phyloP scores from a whole-genome alignment of 2,329 filamentous ascomycete species.

The Neonectria neomacrospora region DNA sequence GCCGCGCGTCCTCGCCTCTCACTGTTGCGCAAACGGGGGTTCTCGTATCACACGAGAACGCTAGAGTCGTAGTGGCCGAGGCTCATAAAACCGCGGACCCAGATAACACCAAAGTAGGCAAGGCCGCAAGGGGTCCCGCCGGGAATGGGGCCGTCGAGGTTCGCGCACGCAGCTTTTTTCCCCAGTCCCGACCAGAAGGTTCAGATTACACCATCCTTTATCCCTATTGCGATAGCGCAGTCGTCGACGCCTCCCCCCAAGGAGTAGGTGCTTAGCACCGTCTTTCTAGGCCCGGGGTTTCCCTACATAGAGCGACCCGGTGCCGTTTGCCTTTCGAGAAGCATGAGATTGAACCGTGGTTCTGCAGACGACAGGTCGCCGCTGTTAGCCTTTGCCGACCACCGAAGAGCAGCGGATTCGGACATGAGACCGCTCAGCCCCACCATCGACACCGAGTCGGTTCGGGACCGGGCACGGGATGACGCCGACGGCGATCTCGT shows the following conservation, averaged over 20 bases:
- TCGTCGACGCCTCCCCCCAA: slow-evolving; percentile 21
- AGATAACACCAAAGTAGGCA: slow-evolving; percentile 16
- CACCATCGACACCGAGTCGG: slow-evolving; percentile 5
- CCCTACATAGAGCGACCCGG: background rate
- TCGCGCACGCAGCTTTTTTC: background rate
- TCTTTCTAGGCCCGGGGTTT: slow-evolving; percentile 1
- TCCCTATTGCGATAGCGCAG: slow-evolving; percentile 23
- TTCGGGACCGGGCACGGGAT: background rate
- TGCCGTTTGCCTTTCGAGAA: slow-evolving; percentile 4
- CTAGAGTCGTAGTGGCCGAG: slow-evolving; percentile 9
- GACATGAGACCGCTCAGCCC: slow-evolving; percentile 19
- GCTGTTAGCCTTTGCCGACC: slow-evolving; percentile 19
- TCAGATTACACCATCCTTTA: slow-evolving; percentile 20
- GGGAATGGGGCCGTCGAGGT: slow-evolving; percentile 8
- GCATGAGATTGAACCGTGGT: slow-evolving; percentile 7
- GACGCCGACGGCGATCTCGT: slow-evolving; percentile 36
- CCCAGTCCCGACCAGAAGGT: slow-evolving; percentile 1
- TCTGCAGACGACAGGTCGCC: slow-evolving; percentile 18
- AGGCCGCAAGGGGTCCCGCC: slow-evolving; percentile 1
- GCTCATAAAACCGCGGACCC: slow-evolving; percentile 8
- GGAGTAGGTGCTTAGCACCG: slow-evolving; percentile 13
- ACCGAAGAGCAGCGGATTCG: slow-evolving; percentile 3
- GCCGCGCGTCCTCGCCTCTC: slow-evolving; percentile 15
- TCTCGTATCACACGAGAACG: slow-evolving; percentile 11
- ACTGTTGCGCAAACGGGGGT: slow-evolving; percentile 6